Conservation (phyloP, 148 eudicot species). For the Camellia japonica region DNA sequence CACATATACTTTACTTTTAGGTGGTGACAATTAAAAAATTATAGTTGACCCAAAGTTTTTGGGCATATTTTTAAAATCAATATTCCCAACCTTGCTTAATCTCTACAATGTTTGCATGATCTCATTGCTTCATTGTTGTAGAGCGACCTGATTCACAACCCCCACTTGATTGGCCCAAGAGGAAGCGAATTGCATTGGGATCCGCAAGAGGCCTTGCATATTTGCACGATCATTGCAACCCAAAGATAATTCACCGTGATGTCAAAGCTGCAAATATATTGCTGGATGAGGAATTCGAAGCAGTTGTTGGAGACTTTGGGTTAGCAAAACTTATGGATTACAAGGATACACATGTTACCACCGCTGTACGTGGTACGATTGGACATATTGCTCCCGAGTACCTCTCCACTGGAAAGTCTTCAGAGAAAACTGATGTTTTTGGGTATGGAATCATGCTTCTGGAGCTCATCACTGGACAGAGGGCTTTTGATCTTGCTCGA, state of each 20-base stretch:
- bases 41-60: not conserved
- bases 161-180: slow-evolving; percentile 55
- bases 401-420: slow-evolving; percentile 53
- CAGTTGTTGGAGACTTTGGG: slow-evolving; percentile 71
- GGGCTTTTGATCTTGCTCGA: slow-evolving; percentile 67
- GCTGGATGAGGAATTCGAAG: slow-evolving; percentile 70
- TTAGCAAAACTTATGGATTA: slow-evolving; percentile 63
- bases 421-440: slow-evolving; percentile 66
- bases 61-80: not conserved
- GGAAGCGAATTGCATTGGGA: slow-evolving; percentile 56
- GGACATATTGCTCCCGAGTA: slow-evolving; percentile 73
- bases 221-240: slow-evolving; percentile 63
- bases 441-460: slow-evolving; percentile 72
- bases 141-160: slow-evolving; percentile 42
- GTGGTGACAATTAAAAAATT: not conserved
- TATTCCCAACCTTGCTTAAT: slow-evolving; percentile 4
- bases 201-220: slow-evolving; percentile 63
- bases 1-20: too few species aligned
- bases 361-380: slow-evolving; percentile 61
- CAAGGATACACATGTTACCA: slow-evolving; percentile 63
- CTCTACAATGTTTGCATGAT: not conserved
- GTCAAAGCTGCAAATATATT: slow-evolving; percentile 66
- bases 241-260: slow-evolving; percentile 64
- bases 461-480: slow-evolving; percentile 66
- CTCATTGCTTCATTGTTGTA: slow-evolving; percentile 23